Base-by-base conservation (phyloP, 2,329 filamentous ascomycete genomes). In the Tolypocladium inflatum region DNA sequence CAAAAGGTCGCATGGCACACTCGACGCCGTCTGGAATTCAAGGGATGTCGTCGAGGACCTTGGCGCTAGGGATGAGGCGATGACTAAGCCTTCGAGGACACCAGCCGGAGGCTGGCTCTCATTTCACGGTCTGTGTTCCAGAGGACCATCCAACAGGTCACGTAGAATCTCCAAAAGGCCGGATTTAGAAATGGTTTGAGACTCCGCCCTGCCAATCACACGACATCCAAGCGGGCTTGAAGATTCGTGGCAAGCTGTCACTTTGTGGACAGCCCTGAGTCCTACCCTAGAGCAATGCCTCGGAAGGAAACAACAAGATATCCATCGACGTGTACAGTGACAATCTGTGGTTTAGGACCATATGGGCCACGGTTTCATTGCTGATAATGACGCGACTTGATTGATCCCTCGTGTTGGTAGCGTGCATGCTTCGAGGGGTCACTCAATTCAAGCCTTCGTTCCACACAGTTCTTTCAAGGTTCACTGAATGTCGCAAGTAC, bases 1-100 rank as follows among this genome's bases (percentile, higher is more conserved):
- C 48, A 26, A 33, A 17, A 8, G 48, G 30, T n/a, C 48, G 9
- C 19, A 35, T 55, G 45, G 50, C 23, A 26, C 50, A 38, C 41
- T 54, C 13, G 21, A 10, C 43, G 38, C 13, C 35, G 26, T 30
- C 55, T 59, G 58, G 58, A 59, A 59, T 57, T 59, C 55, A 57
- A 57, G 58, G 55, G 55, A 59, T 59, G 58, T 59, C 52, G 58
- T 59, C 23, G 19, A 15, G 33, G 35, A 4, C 48, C 51, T 59
- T 55, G 52, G 35, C 55, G 45, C 17, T 38, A 30, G 26, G 42
- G 30, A 39, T 17, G 21, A 19, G 21, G 2, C 4, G 26, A 41
- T 59, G 58, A 59, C 55, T 59, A 41, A 59, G 45, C 37, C 8
- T 17, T 7, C 8, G 33, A 39, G 9, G n/a, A 21, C 17, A 45